A percentile compares a stretch with the other conserved stretches of the same genome.
phyloP scores from a whole-genome alignment of 805 yeast species.

The Sugiyamaella marilandica region DNA sequence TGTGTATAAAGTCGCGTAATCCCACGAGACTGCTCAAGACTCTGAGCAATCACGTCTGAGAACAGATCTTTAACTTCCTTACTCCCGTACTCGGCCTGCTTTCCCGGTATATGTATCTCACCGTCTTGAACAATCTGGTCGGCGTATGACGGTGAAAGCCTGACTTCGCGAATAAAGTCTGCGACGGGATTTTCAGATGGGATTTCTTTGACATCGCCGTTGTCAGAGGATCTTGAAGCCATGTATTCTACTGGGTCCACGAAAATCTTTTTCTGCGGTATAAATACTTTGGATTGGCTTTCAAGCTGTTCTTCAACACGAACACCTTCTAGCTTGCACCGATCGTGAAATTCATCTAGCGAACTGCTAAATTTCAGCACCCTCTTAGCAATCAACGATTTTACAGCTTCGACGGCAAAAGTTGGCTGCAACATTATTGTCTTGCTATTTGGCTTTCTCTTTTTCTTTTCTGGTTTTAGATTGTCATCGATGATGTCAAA shows the following conservation, averaged over 20 bases:
- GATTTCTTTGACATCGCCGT: background rate
- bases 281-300: conserved; percentile 30
- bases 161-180: conserved; percentile 47
- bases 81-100: conserved; percentile 39
- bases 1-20: conserved; percentile 64
- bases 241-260: conserved; percentile 60
- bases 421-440: conserved; percentile 36
- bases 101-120: conserved; percentile 40
- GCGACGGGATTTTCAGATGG: conserved; percentile 37
- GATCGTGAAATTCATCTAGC: conserved; percentile 35
- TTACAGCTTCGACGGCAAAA: conserved; percentile 53
- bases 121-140: conserved; percentile 58
- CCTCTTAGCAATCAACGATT: conserved; percentile 54
- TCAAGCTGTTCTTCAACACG: conserved; percentile 43
- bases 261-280: conserved; percentile 49
- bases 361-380: conserved; percentile 47
- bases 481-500: conserved; percentile 65
- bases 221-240: conserved; percentile 34
- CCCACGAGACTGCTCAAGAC: conserved; percentile 44
- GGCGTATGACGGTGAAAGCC: conserved; percentile 45
- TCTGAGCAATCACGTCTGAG: conserved; percentile 49
- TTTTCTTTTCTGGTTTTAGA: conserved; percentile 18
- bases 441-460: conserved; percentile 20
- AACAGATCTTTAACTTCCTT: conserved; percentile 34
- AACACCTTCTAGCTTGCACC: conserved; percentile 29